Percentiles rank a stretch among this genome's conserved stretches.
phyloP scores from a whole-genome alignment of 192 early-diverging fungal species.

The Coemansia sp. region DNA sequence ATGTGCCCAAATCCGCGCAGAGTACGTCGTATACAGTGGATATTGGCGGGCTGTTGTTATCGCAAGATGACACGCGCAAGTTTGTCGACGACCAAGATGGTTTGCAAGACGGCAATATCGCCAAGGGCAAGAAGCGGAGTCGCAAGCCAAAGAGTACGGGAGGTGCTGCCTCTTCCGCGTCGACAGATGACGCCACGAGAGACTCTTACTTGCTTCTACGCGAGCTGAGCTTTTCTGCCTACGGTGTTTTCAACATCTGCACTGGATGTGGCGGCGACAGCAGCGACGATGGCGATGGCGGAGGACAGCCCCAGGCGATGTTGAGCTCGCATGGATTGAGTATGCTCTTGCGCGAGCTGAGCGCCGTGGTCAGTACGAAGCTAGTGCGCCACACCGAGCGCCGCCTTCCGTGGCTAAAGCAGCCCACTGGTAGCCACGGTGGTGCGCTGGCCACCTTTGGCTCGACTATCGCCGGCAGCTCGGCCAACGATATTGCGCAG shows the following conservation, averaged over 20 bases:
- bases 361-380: conserved; percentile 25
- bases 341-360: conserved; percentile 40
- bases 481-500: conserved; percentile 30
- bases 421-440: not conserved
- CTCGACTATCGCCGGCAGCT: conserved; percentile 34
- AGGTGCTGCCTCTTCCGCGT: not conserved
- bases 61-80: conserved; percentile 45
- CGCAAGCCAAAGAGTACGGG: conserved; percentile 28
- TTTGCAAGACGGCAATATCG: not conserved
- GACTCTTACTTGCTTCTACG: conserved; percentile 28
- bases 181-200: conserved; percentile 22
- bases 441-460: conserved; percentile 41
- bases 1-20: not conserved
- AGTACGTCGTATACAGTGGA: conserved; percentile 24
- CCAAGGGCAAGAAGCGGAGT: conserved; percentile 22
- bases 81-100: conserved; percentile 18
- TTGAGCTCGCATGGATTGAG: conserved; percentile 25
- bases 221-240: conserved; percentile 50
- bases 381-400: conserved; percentile 36
- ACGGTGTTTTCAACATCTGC: conserved; percentile 20
- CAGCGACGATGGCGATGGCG: not conserved
- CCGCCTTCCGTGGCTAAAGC: conserved; percentile 22
- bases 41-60: conserved; percentile 36
- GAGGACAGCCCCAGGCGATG: conserved; percentile 5
- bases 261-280: not conserved